These are phyloP conservation scores for Xylaria curta DNA, from an alignment of 495 filamentous ascomycete genomes.

Conservation along the genomic window DNA sequence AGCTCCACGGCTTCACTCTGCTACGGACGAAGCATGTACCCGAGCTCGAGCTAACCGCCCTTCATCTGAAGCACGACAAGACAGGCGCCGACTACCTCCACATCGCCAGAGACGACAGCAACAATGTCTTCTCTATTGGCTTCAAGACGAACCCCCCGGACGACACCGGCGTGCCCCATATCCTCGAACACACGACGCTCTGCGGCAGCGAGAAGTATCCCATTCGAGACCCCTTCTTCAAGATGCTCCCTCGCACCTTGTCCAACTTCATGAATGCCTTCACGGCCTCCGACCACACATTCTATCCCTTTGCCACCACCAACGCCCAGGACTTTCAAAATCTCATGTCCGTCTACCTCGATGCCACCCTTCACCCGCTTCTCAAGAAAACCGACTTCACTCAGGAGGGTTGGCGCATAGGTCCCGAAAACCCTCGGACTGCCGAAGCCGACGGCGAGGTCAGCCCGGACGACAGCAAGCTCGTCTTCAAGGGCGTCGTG, in stretches of 20 bases:
- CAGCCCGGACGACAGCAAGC: slow-evolving; percentile 55
- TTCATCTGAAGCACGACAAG: slow-evolving; percentile 88
- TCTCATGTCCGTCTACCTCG: slow-evolving; percentile 93
- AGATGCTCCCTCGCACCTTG: slow-evolving; percentile 96
- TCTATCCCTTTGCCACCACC: slow-evolving; percentile 97
- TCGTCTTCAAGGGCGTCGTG: slow-evolving; percentile 97
- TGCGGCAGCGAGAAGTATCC: slow-evolving; percentile 99
- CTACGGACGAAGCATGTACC: slow-evolving; percentile 88
- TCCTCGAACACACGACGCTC: slow-evolving; percentile 94
- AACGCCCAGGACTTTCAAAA: slow-evolving; percentile 95
- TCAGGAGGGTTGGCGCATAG: slow-evolving; percentile 96
- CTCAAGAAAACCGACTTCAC: slow-evolving; percentile 90
- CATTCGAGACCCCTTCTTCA: slow-evolving; percentile 97
- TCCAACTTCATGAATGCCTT: slow-evolving; percentile 99
- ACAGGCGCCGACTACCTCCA: slow-evolving; percentile 96
- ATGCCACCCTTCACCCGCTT: slow-evolving; percentile 88
- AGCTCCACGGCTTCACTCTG: slow-evolving; percentile 91
- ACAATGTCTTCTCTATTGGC: slow-evolving; percentile 98
- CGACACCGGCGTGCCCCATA: slow-evolving; percentile 95
- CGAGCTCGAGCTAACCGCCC: slow-evolving; percentile 88
- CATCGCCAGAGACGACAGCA: slow-evolving; percentile 90
- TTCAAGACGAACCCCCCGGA: slow-evolving; percentile 99
- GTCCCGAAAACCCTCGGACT: slow-evolving; percentile 80
- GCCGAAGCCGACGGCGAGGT: slow-evolving; percentile 49
- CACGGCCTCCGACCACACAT: slow-evolving; percentile 95